Conservation (phyloP, 306 rosid species). For the Cicer chorassanicum region DNA sequence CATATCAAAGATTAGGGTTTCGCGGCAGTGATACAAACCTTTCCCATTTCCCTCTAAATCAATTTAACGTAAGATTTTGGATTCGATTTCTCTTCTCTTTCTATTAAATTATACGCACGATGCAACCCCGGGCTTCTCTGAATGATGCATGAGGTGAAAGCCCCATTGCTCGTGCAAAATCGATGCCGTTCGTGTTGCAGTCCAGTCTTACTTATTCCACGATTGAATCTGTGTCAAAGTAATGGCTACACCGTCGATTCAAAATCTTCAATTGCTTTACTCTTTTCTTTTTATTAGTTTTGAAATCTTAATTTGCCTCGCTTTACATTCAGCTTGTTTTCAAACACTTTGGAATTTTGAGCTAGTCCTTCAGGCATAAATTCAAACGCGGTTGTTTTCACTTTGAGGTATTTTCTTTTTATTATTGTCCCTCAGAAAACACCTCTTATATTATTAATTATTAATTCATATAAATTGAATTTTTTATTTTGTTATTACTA, state of each 20-base stretch:
- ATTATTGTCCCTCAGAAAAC: conserved; percentile 55
- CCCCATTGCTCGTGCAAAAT: conserved; percentile 56
- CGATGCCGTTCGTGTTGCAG: conserved; percentile 59
- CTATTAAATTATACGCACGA: conserved; percentile 16
- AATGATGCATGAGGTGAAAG: conserved; percentile 40
- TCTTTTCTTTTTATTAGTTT: background rate
- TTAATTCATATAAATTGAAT: too few species aligned
- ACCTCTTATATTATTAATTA: conserved; percentile 36
- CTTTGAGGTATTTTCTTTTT: conserved; percentile 39
- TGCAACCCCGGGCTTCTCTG: conserved; percentile 59
- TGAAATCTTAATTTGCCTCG: conserved; percentile 55
- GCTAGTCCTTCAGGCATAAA: conserved; percentile 82
- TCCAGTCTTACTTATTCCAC: conserved; percentile 25
- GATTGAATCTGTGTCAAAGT: conserved; percentile 58
- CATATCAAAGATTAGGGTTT: too few species aligned
- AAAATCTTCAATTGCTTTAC: background rate
- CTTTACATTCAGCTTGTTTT: conserved; percentile 81
- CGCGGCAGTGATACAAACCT: too few species aligned
- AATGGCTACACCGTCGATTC: conserved; percentile 34
- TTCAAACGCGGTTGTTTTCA: conserved; percentile 47
- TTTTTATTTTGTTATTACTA: background rate
- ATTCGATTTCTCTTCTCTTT: background rate
- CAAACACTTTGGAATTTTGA: conserved; percentile 38
- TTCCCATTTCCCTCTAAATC: too few species aligned
- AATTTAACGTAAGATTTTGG: background rate